Conservation (phyloP, 2,329 filamentous ascomycete species). For the Aspergillus puulaauensis region DNA sequence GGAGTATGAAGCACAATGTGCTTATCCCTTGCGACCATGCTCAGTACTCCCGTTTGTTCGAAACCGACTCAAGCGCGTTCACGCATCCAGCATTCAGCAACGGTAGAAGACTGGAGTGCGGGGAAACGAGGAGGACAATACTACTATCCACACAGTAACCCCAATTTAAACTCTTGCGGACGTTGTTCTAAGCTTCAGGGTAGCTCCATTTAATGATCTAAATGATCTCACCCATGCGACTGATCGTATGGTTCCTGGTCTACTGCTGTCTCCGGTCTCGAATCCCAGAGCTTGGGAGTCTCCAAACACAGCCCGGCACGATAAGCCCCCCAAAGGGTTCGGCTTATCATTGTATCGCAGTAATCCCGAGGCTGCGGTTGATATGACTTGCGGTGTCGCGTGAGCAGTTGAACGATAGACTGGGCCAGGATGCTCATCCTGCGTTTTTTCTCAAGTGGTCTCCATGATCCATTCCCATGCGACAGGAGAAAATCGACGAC, state of each 20-base stretch:
- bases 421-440: background rate
- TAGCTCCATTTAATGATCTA: constrained; percentile 2
- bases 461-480: background rate
- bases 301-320: background rate
- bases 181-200: constrained; percentile 7
- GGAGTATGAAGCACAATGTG: background rate
- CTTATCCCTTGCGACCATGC: background rate
- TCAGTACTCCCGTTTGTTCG: background rate
- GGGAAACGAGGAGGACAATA: background rate
- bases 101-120: background rate
- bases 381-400: background rate
- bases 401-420: background rate
- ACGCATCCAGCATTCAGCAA: background rate
- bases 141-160: background rate
- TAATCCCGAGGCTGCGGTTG: background rate
- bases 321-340: background rate
- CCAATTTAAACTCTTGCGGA: background rate
- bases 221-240: constrained; percentile 3
- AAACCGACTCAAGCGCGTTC: background rate
- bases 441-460: no score
- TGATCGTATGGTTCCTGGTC: background rate
- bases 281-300: background rate
- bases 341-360: background rate
- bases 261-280: background rate
- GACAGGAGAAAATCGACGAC: background rate